Percentiles rank a stretch among this genome's conserved stretches.
These are phyloP conservation scores for Tolypocladium album DNA, from an alignment of 2,329 filamentous ascomycete species.

Conservation along the genomic window DNA sequence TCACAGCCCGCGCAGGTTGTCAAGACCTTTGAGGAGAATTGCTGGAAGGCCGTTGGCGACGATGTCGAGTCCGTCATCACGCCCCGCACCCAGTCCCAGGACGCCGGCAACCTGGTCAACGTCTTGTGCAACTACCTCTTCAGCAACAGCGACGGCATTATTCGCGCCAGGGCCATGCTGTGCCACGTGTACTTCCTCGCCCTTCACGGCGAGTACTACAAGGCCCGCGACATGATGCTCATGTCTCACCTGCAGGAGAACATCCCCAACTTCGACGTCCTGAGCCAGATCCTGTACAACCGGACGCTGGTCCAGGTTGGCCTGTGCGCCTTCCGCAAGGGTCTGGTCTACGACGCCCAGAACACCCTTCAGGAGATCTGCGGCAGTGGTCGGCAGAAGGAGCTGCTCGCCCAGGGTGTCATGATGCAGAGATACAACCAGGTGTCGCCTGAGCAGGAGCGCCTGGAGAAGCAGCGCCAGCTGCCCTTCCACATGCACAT, in stretches of 20 bases:
- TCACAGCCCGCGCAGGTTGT: constrained; percentile 74
- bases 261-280: constrained; percentile 92
- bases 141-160: constrained; percentile 87
- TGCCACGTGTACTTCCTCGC: constrained; percentile 98
- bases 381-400: constrained; percentile 94
- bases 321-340: constrained; percentile 94
- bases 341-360: constrained; percentile 93
- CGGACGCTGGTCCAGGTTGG: constrained; percentile 94
- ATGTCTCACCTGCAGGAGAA: constrained; percentile 99
- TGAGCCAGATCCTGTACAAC: constrained; percentile 98
- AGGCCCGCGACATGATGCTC: constrained; percentile 96
- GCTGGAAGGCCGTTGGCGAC: constrained; percentile 70
- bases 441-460: constrained; percentile 95
- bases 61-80: constrained; percentile 70
- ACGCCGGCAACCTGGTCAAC: constrained; percentile 69
- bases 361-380: constrained; percentile 97
- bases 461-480: constrained; percentile 92
- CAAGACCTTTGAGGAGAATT: constrained; percentile 86
- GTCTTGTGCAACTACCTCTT: constrained; percentile 93
- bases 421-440: constrained; percentile 97
- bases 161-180: constrained; percentile 91
- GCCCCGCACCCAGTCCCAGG: constrained; percentile 54
- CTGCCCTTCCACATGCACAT: constrained; percentile 99
- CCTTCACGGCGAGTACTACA: constrained; percentile 96
- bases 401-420: constrained; percentile 92